Percentiles rank a stretch among this genome's conserved stretches.
Conservation (phyloP, 805 yeast species). For the Cyberlindnera xishuangbannaensis region DNA sequence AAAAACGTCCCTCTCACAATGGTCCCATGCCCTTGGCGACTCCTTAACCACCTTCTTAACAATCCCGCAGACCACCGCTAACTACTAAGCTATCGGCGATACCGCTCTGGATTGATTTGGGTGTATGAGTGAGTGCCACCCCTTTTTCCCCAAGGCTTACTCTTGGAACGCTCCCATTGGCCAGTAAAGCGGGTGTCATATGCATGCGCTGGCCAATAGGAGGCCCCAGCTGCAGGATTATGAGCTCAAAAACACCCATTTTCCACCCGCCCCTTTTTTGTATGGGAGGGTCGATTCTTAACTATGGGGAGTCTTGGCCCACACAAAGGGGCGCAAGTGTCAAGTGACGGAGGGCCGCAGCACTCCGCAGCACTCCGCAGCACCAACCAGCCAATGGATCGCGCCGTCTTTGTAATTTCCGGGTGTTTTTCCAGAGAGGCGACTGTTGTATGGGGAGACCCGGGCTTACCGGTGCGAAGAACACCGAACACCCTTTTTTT, state of each 20-base stretch:
- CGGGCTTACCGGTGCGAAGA: no score
- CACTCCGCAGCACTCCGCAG: neutral
- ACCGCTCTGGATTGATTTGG: no score
- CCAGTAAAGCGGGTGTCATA: constrained; percentile 2
- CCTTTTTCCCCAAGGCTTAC: no score
- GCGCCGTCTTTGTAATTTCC: constrained; percentile 7
- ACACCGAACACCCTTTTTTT: no score
- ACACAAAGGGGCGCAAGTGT: constrained; percentile 1
- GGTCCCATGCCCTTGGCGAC: no score
- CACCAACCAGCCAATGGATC: constrained; percentile 5
- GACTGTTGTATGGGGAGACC: constrained; percentile 1
- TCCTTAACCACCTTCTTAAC: no score
- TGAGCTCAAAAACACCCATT: constrained; percentile 13
- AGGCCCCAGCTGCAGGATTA: neutral
- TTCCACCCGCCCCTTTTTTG: constrained; percentile 11
- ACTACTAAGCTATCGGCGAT: no score
- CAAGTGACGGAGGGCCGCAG: neutral
- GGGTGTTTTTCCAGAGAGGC: constrained; percentile 6
- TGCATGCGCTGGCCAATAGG: constrained; percentile 9
- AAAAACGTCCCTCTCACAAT: no score
- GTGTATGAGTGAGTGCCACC: no score
- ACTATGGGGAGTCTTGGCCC: constrained; percentile 8
- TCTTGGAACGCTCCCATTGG: constrained; percentile 6
- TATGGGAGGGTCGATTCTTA: constrained; percentile 5
- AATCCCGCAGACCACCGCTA: no score